Evolutionary conservation across 345 rosid genomes (phyloP), one percentile per base, ranked within the genome.

Genomic region (Mercurialis annua): DNA sequence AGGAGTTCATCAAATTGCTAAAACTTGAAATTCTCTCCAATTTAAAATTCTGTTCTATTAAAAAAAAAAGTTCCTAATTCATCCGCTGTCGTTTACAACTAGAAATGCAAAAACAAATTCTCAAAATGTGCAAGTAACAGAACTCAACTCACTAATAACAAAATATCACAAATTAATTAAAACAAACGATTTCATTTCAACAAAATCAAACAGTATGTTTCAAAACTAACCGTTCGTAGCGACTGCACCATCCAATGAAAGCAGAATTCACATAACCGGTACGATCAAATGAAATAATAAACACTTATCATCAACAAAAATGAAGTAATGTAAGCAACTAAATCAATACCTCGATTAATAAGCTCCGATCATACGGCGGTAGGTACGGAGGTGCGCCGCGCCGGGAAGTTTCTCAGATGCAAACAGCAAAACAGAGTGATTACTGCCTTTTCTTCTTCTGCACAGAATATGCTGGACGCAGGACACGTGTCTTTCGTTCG

Each of bases 151-250:
- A 34, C n/a, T 15, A 26, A 24, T 36, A 11, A 23, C 23, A 17
- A 60, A 17, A 60, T 18, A 2, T 33, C 49, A 60, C 14, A 12
- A 4, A 3, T 34, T 34, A 12, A 42, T 26, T 16, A 26, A 47
- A 7, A 3, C 36, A 40, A 2, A 40, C 8, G 44, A n/a, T 8
- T 24, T 23, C 4, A 11, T 40, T 61, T 27, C 47, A 23, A 23
- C 16, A 61, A 61, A 33, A 58, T n/a, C 54, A 40, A 59, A 43
- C 7, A 38, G n/a, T 8, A 24, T 5, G 18, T 40, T 3, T 44
- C 38, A 20, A 46, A 62, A 62, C 66, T 9, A 62, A 62, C 66
- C 66, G 34, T 62, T 34, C 52, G 36, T 14, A 61, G 49, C 40
- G 20, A 15, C 64, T 42, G 64, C 64, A 42, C 34, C 65, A 61